Base-by-base conservation (phyloP, 163 green algal genomes). In the Picocystis sp. region DNA sequence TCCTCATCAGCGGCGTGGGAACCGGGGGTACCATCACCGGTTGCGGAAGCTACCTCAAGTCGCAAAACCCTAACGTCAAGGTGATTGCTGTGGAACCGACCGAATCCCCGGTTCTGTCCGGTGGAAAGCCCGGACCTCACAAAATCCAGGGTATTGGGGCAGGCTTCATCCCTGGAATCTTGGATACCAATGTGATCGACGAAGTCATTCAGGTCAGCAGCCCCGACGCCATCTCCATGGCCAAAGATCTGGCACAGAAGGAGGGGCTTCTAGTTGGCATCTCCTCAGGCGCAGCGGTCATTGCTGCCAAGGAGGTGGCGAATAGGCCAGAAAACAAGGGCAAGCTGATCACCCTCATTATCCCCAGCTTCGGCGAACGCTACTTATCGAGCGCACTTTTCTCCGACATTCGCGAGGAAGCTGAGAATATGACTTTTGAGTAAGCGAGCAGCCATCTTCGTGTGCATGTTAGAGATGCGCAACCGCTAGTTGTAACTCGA, bases 111-210 rank as follows among this genome's bases (percentile, higher is more conserved):
- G 83, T 99, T 43, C 81, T 99, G 56, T 87, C 70, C 41, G 90
- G 90, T 42, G 86, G 86, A 53, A 75, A 73, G 47, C 89, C 90
- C 10, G 89, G 82, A 1, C 81, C 88, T 24, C 88, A 98, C 79
- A 97, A 97, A 76, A 98, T 98, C 65, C 86, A 95, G 67, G 88
- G 89, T 58, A 97, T 97, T 59, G 89, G 89, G 22, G 86, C 89
- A 2, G 89, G 89, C 47, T 96, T 97, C 58, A 67, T 97, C 22
- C 89, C 89, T 8, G 81, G 79, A 9, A 79, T 93, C 47, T 71
- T 96, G 35, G 82, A 96, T 75, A 91, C 78, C 12, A 63, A 69
- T 0, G 47, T 96, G 15, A 83, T 92, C 47, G 73, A 92, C 50
- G 87, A 96, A 63, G 72, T 97, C 22, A 67, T 97, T 34, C 75